A percentile compares a stretch with the other conserved stretches of the same genome.
Evolutionary conservation across 1,284 basidiomycete species (phyloP).

Genomic region (Moesziomyces parantarcticus): DNA sequence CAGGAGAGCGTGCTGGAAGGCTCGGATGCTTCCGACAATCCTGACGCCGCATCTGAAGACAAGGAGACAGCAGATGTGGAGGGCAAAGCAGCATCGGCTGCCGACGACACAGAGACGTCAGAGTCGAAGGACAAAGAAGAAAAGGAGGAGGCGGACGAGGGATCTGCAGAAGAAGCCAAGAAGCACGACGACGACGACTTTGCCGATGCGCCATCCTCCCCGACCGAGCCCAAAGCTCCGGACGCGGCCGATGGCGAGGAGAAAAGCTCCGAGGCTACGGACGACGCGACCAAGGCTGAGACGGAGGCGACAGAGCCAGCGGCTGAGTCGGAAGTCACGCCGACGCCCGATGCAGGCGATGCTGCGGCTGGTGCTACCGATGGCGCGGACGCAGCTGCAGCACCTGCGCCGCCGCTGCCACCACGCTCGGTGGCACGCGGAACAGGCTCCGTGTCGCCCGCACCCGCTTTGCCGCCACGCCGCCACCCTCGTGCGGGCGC

Average conservation of each 20-base stretch:
- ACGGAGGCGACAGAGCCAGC: neutral
- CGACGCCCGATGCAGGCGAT: neutral
- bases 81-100: neutral
- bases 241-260: neutral
- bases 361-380: slow-evolving; percentile 4
- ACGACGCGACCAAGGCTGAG: slow-evolving; percentile 4
- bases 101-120: neutral
- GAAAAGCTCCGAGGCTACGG: neutral
- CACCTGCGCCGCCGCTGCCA: slow-evolving; percentile 25
- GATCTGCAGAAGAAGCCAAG: slow-evolving; percentile 11
- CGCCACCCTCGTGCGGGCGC: slow-evolving; percentile 11
- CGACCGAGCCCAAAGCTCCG: slow-evolving; percentile 14
- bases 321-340: neutral
- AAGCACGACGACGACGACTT: slow-evolving; percentile 37
- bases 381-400: slow-evolving; percentile 10
- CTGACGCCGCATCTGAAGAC: neutral
- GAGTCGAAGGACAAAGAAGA: slow-evolving; percentile 7
- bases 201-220: slow-evolving; percentile 39
- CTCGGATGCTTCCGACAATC: neutral
- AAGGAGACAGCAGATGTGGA: neutral
- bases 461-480: slow-evolving; percentile 29
- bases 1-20: slow-evolving; percentile 34
- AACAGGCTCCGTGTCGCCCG: slow-evolving; percentile 12
- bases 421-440: slow-evolving; percentile 29
- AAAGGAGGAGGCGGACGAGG: slow-evolving; percentile 1